These are phyloP conservation scores for Plasmodium gonderi DNA, from an alignment of 169 alveolate species.

Conservation along the genomic window DNA sequence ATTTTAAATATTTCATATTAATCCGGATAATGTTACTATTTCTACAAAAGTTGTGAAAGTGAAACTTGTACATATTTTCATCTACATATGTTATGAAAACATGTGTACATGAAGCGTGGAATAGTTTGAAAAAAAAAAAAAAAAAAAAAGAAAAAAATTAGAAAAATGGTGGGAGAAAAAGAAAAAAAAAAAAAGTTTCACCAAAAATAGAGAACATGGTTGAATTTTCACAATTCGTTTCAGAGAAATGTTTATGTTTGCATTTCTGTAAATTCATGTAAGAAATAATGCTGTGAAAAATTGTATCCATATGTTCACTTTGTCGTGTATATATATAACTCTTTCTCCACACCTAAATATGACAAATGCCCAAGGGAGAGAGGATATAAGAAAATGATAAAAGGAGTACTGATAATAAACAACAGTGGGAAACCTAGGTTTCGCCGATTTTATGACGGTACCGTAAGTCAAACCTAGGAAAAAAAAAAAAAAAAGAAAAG, in stretches of 20 bases:
- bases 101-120: background rate
- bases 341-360: background rate
- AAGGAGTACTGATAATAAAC: constrained; percentile 86
- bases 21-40: background rate
- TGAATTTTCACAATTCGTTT: too few species aligned
- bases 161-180: too few species aligned
- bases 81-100: background rate
- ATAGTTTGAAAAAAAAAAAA: background rate
- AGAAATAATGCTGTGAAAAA: too few species aligned
- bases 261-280: too few species aligned
- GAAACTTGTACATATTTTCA: background rate
- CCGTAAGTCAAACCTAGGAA: constrained; percentile 26
- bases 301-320: too few species aligned
- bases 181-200: too few species aligned
- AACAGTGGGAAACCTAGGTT: constrained; percentile 89
- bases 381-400: constrained; percentile 80
- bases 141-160: background rate
- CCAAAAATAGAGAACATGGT: too few species aligned
- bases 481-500: background rate
- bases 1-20: background rate
- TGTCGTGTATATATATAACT: too few species aligned
- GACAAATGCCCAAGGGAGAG: background rate
- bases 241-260: too few species aligned
- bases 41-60: background rate
- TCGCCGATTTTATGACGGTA: constrained; percentile 88